These are phyloP conservation scores for Hymenoscyphus fraxineus DNA, from an alignment of 2,329 filamentous ascomycete species.

Conservation along the genomic window DNA sequence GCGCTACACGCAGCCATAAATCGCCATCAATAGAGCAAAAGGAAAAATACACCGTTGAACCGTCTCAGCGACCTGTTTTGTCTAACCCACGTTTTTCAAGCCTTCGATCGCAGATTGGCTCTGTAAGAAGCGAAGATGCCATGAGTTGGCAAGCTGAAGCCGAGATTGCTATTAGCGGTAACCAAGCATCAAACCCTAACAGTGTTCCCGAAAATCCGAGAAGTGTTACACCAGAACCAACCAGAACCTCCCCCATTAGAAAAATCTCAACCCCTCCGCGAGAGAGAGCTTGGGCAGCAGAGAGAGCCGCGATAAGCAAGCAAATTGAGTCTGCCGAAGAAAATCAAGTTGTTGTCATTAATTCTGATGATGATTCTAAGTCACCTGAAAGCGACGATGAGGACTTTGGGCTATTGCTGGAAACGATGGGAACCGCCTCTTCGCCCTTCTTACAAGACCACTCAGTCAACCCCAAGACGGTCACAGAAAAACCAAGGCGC, in stretches of 20 bases:
- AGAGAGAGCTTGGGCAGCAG: conserved; percentile 26
- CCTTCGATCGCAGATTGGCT: conserved; percentile 13
- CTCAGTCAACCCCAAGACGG: conserved; percentile 7
- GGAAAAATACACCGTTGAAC: conserved; percentile 24
- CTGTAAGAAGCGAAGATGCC: conserved; percentile 24
- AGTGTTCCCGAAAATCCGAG: conserved; percentile 4
- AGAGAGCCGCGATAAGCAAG: conserved; percentile 28
- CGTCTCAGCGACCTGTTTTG: conserved; percentile 16
- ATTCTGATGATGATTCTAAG: conserved; percentile 24
- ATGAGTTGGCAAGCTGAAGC: conserved; percentile 33
- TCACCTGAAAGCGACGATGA: conserved; percentile 28
- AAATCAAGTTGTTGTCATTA: conserved; percentile 27
- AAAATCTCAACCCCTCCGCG: conserved; percentile 6
- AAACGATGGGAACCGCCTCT: conserved; percentile 33
- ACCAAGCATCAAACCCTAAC: conserved; percentile 6
- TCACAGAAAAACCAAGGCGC: conserved; percentile 28
- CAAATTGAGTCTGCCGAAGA: conserved; percentile 22
- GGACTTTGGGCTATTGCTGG: conserved; percentile 32
- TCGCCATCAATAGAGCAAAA: conserved; percentile 27
- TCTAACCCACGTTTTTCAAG: conserved; percentile 20
- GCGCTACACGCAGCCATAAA: conserved; percentile 5
- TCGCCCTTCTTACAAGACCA: conserved; percentile 22
- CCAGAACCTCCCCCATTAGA: background rate
- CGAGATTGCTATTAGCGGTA: conserved; percentile 15
- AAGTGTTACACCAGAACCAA: background rate